Evolutionary conservation across 371 early-diverging fungal genomes (phyloP), one percentile per base, ranked within the genome.

Genomic region (Mycotypha africana): DNA sequence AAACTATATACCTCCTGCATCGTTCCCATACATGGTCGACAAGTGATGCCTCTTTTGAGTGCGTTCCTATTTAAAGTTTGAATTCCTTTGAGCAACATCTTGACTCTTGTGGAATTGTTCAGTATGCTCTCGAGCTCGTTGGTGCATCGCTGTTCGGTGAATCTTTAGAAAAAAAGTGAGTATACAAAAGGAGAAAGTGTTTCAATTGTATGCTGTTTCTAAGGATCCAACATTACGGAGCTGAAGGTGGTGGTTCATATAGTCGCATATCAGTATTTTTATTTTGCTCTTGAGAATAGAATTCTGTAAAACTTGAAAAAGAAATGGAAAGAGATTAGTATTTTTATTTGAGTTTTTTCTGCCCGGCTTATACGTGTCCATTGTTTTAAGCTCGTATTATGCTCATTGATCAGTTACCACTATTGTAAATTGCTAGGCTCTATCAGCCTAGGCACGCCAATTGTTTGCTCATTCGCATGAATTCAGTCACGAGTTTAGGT

Each of bases 11-110:
- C 72, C 39, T 53, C 47, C 52, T 73, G 69, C 3, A 40, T 41
- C 14, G 73, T 73, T 1, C 64, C 69, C 20, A 33, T 45, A 46
- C 73, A 73, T n/a, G 64, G 47, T 23, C 60, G 40, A 34, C 73
- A 73, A 8, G 69, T 73, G 24, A 73, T 61, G 0, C 73, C 73
- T 45, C 62, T 45, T 19, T 45, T 42, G 16, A 73, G 47, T 14
- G 63, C 56, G 20, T 48, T 38, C 28, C 43, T 60, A 50, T 66
- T 68, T 1, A 73, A 40, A n/a, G 53, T 37, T 22, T 55, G 55
- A 30, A 73, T 68, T n/a, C 51, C 60, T 25, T 56, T 52, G 8
- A 73, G 56, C 9, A 73, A 44, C 11, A 50, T 45, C 7, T 49
- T 44, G 3, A 66, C 67, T 46, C 60, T 60, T 2, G 62, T 42